These are phyloP conservation scores for Diaporthe australafricana DNA, from an alignment of 2,329 filamentous ascomycete genomes.

Conservation along the genomic window DNA sequence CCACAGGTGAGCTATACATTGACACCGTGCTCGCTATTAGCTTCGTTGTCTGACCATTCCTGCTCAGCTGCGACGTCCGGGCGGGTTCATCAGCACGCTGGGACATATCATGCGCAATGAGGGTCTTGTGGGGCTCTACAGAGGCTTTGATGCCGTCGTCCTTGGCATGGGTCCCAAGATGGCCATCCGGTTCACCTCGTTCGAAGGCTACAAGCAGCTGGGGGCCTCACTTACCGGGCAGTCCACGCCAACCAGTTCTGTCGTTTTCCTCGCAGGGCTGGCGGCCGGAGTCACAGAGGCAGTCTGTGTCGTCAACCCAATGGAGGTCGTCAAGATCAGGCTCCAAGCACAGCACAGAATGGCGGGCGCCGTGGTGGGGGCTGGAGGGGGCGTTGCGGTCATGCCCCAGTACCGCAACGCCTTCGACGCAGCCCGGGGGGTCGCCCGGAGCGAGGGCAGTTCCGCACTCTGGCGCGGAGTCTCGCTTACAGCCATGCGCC, in stretches of 20 bases:
- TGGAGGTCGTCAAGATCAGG: conserved; percentile 5
- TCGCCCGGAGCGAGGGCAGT: not conserved
- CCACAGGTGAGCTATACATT: not conserved
- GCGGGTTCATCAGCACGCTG: not conserved
- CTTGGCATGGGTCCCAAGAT: not conserved
- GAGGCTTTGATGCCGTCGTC: not conserved
- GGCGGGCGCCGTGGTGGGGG: too few species aligned
- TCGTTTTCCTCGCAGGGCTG: not conserved
- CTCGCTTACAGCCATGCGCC: not conserved
- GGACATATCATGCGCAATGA: not conserved
- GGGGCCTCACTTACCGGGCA: not conserved
- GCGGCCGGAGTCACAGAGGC: not conserved
- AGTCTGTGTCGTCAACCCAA: not conserved
- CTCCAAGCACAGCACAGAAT: not conserved
- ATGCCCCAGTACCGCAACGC: not conserved
- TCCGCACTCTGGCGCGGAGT: not conserved
- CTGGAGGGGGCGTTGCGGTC: not conserved
- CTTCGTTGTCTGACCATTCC: not conserved
- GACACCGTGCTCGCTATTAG: too few species aligned
- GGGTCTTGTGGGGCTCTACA: not conserved
- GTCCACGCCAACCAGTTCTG: not conserved
- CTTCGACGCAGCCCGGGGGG: not conserved
- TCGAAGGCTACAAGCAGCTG: not conserved
- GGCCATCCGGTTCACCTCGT: not conserved
- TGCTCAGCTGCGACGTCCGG: not conserved